phyloP scores from a whole-genome alignment of 1,139 yeast species.

The Sugiyamaella sp. region DNA sequence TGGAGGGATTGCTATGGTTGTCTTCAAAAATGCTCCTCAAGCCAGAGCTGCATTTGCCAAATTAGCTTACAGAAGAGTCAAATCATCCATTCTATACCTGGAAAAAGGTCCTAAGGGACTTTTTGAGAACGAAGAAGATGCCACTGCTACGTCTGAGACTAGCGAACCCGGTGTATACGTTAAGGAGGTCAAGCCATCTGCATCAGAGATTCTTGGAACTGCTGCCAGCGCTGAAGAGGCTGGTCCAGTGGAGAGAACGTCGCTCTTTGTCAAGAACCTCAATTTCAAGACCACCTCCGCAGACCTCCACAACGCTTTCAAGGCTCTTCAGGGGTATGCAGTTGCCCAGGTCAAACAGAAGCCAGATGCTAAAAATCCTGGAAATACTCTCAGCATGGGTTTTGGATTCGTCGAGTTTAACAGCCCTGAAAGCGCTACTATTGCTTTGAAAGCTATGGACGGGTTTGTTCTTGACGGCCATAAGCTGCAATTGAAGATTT shows the following conservation, averaged over 20 bases:
- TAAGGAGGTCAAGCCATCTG: conserved; percentile 40
- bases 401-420: conserved; percentile 94
- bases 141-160: conserved; percentile 37
- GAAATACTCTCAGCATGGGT: conserved; percentile 83
- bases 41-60: conserved; percentile 91
- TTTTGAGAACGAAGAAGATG: conserved; percentile 49
- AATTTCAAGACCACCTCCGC: conserved; percentile 76
- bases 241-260: conserved; percentile 61
- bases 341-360: conserved; percentile 84
- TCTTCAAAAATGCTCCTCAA: conserved; percentile 77
- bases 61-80: conserved; percentile 83
- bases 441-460: conserved; percentile 74
- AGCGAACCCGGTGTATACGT: conserved; percentile 33
- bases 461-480: conserved; percentile 88
- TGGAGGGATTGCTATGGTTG: conserved; percentile 96
- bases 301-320: conserved; percentile 63
- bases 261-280: conserved; percentile 88
- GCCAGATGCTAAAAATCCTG: conserved; percentile 78
- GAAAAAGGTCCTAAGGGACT: conserved; percentile 93
- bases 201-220: conserved; percentile 38
- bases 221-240: conserved; percentile 48
- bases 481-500: conserved; percentile 81
- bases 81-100: conserved; percentile 80
- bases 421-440: conserved; percentile 73
- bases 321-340: conserved; percentile 69